Base-by-base conservation (phyloP, 2,329 filamentous ascomycete species). In the Ilyonectria destructans region DNA sequence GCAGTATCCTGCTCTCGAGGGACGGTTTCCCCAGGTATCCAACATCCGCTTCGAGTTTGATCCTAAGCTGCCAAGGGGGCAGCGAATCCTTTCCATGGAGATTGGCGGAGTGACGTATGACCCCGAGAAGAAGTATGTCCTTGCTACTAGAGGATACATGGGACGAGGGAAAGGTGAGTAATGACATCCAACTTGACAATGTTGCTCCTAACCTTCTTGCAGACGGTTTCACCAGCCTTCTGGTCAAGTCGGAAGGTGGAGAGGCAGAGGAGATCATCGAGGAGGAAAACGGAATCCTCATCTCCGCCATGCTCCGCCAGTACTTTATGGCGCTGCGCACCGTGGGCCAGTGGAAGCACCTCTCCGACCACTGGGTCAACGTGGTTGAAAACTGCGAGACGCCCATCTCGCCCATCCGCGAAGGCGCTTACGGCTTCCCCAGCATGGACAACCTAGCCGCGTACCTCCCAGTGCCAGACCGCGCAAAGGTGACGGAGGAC, bases 71-170 rank as follows among this genome's bases (percentile, higher is more conserved):
- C 86, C 89, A 1, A 79, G 87, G 0, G 90, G 91, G 0, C 86
- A 88, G 4, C 88, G 95, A 33, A 86, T 97, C 48, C 81, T 87
- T 2, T 89, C 85, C 54, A 88, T 89, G 10, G 86, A 85, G 10
- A 86, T 97, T 26, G 89, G 85, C 1, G 89, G 87, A 0, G 80
- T 87, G 58, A 86, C 90, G 0, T 84, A 94, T 5, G 88, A 94
- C 23, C 81, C 87, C 12, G 84, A 90, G 21, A 88, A 82, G 67
- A 84, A 89, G 43, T 97, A 97, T 76, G 86, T 87, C 0, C 84
- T 97, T 3, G 92, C 91, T 9, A 98, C 95, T 0, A 85, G 95
- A 63, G 94, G 93, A 0, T 98, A 97, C 78, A 97, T 97, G 94
- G 92, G 88, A 4, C 89, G 93, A 40, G 95, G 95, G 21, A 96